Evolutionary conservation across 768 basidiomycete genomes (phyloP), one percentile per base, ranked within the genome.

Genomic region (Amanita molliuscula): DNA sequence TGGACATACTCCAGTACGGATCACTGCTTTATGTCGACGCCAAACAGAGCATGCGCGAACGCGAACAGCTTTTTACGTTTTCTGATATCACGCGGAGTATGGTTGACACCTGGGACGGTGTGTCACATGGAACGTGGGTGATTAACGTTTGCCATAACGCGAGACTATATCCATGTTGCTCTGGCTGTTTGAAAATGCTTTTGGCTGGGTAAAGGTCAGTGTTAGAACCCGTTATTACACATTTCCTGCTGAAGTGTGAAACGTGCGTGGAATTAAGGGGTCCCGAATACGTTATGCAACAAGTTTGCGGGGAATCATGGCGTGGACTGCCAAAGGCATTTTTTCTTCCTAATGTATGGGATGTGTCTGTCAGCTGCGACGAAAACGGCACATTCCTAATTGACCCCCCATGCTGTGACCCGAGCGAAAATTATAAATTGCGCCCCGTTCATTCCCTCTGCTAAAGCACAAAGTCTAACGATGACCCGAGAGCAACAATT

Each of bases 41-140:
- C 7, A 41, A 35, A 15, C 31, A 50, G 10, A 13, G 23, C n/a
- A 46, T 55, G 42, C 13, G 35, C 26, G 37, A 44, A 28, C 41
- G 54, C 21, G 54, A 53, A 16, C 21, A 2, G 47, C 44, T 10
- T 36, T 55, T 28, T 9, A 5, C 10, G 42, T 16, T 50, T 45
- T 41, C 15, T 55, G 16, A 15, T 34, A 6, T 7, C 23, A 23
- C 37, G 45, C n/a, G 34, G 34, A 13, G 54, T 55, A 0, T 25
- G 36, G 28, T 5, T 55, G 6, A 16, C 28, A 2, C 44, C 47
- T 16, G 54, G 51, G 5, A 5, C 41, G 2, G 6, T 13, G 11
- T 50, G 33, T 36, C 54, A 50, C 25, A 33, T 34, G 16, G 44
- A 53, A 15, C n/a, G 5, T 7, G 54, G 54, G n/a, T 55, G 54